These are phyloP conservation scores for Nothophoma quercina DNA, from an alignment of 2,329 filamentous ascomycete species.

Conservation along the genomic window DNA sequence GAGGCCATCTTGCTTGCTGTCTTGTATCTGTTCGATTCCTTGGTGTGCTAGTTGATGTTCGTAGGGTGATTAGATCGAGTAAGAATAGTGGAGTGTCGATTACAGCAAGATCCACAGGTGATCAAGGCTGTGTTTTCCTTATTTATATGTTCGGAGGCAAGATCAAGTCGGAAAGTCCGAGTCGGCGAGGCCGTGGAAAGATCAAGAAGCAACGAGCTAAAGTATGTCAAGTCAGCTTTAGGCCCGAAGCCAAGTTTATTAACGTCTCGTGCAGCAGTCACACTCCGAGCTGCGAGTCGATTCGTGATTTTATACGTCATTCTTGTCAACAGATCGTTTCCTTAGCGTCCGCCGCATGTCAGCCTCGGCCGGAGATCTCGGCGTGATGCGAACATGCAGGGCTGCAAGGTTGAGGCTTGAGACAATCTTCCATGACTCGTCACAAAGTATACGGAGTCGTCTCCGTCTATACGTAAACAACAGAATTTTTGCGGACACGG, in stretches of 20 bases:
- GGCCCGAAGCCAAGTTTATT: slow-evolving; percentile 26
- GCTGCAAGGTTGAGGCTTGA: slow-evolving; percentile 14
- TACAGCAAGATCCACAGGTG: not conserved
- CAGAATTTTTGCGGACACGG: not conserved
- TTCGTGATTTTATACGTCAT: slow-evolving; percentile 38
- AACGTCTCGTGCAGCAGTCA: slow-evolving; percentile 40
- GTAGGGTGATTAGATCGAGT: not conserved
- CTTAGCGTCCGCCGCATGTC: slow-evolving; percentile 26
- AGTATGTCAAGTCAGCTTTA: slow-evolving; percentile 11
- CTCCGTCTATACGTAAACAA: not conserved
- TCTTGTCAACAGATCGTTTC: slow-evolving; percentile 23
- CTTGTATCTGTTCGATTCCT: not conserved
- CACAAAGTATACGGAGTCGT: not conserved
- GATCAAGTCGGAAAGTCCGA: slow-evolving; percentile 1
- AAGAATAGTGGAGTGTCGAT: slow-evolving; percentile 4
- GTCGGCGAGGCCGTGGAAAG: slow-evolving; percentile 2
- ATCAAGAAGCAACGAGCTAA: slow-evolving; percentile 13
- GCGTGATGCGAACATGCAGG: slow-evolving; percentile 28
- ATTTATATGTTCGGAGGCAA: slow-evolving; percentile 6
- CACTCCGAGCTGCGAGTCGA: slow-evolving; percentile 13
- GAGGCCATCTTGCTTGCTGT: slow-evolving; percentile 38
- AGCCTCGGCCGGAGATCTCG: slow-evolving; percentile 36
- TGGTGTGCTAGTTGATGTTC: not conserved
- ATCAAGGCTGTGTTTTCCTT: slow-evolving; percentile 6
- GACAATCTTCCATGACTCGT: slow-evolving; percentile 9